Evolutionary conservation across 176 grass and related monocot species (phyloP), one percentile per base, ranked within the genome.

Genomic region (Oryza australiensis): DNA sequence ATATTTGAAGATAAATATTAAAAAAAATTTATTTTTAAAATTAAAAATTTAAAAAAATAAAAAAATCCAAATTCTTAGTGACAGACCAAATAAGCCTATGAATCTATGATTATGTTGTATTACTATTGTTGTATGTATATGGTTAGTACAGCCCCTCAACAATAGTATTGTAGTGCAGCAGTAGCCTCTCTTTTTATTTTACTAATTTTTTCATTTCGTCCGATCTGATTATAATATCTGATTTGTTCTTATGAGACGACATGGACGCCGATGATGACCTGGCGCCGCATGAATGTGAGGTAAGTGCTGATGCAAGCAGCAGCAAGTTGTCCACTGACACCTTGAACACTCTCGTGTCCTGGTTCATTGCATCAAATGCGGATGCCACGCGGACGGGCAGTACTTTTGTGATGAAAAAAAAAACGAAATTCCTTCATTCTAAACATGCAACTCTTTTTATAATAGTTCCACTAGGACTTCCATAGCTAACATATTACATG

Each of bases 251-350:
- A 42, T 3, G 68, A 24, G 1, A 42, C 68, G n/a, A 22, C 30
- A 42, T 22, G 40, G 76, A 64, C 24, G 57, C 38, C 18, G 18
- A 7, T 53, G 70, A 34, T 83, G 60, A 83, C 0, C 29, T 83
- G 71, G 71, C 1, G 13, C 15, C 15, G 9, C 16, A 8, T 11
- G 35, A 2, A 16, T 10, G 32, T 80, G 84, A 86, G 2, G 68
- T 67, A 40, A 67, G 62, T 12, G 69, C 70, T 80, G 84, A 86
- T 41, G 69, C 76, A 32, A 66, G 24, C 62, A 38, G 5, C 62
- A 4, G 4, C 84, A 80, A 79, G 41, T 71, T 37, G 68, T 48
- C 60, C 7, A 49, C 41, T 23, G 2, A 48, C 27, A 7, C 15
- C 29, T 1, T 68, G 62, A 62, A 38, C 42, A 1, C 8, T 7